A percentile compares a stretch with the other conserved stretches of the same genome.
These are phyloP conservation scores for Nakazawaea holstii DNA, from an alignment of 805 yeast species.

Conservation along the genomic window DNA sequence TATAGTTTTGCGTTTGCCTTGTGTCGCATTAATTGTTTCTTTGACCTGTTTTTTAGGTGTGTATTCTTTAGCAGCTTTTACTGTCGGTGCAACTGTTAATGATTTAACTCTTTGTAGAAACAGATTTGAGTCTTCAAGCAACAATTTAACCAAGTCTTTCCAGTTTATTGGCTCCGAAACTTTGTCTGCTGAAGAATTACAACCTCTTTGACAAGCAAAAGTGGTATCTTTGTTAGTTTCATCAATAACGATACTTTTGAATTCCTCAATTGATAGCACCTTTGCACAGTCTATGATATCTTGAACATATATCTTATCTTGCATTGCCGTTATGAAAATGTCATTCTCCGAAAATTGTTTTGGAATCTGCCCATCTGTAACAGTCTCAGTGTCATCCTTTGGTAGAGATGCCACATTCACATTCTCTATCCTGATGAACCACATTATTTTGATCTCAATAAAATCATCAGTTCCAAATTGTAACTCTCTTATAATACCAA, in stretches of 20 bases:
- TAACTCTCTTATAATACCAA: constrained; percentile 48
- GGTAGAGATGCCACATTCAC: constrained; percentile 26
- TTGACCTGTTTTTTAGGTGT: constrained; percentile 12
- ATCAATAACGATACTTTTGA: constrained; percentile 27
- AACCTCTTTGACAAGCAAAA: constrained; percentile 37
- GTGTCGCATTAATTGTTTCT: constrained; percentile 13
- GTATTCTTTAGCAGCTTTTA: constrained; percentile 13
- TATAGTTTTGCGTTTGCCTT: constrained; percentile 11
- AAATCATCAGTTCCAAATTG: constrained; percentile 42
- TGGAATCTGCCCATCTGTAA: constrained; percentile 15
- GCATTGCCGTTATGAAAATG: constrained; percentile 48
- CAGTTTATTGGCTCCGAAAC: constrained; percentile 35
- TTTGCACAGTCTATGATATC: constrained; percentile 40
- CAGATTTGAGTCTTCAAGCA: constrained; percentile 22
- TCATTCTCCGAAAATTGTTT: constrained; percentile 33
- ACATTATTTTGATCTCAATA: constrained; percentile 42
- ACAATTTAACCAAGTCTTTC: constrained; percentile 23
- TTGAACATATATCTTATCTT: constrained; percentile 35
- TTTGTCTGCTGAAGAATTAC: constrained; percentile 29
- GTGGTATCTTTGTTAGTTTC: constrained; percentile 27
- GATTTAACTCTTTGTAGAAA: constrained; percentile 27
- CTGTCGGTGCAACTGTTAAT: constrained; percentile 23
- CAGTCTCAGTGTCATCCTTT: constrained; percentile 16
- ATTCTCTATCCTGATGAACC: constrained; percentile 40
- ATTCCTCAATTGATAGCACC: constrained; percentile 34